Base-by-base conservation (phyloP, 768 basidiomycete genomes). In the Boletus coccyginus region DNA sequence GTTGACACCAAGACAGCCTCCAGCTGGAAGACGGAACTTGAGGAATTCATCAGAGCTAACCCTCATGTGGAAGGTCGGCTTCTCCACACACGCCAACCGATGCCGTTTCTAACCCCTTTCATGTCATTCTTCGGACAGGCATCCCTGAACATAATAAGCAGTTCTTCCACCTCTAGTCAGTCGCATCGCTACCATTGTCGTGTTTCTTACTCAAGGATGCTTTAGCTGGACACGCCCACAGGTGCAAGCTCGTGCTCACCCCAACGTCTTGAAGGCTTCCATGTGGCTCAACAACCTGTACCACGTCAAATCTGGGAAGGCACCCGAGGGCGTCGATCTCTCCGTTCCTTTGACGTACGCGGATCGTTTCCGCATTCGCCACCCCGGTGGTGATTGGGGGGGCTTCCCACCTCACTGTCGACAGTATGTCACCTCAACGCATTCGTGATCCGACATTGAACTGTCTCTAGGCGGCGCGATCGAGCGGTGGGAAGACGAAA, bases 81-180 rank as follows among this genome's bases (percentile, higher is more conserved):
- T 14, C 16, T 14, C 24, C 53, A 24, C 29, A 19, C 43, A 31
- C 9, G 13, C 9, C 7, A 16, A 36, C 11, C 11, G n/a, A 56
- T 29, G 16, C 14, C 21, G n/a, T n/a, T 4, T 36, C 29, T 24
- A 50, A 48, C 46, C 0, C 46, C 46, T 29, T 32, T 11, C 27
- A 24, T 46, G 0, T 8, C 10, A 3, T 56, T 16, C 21, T 38
- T 53, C 1, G 32, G 11, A 17, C 41, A 86, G 84, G 85, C 17
- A 52, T 76, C 33, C 85, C 87, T 0, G 75, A 57, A 7, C 60
- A 77, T n/a, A 72, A 89, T 61, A 87, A 85, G 50, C 87, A 90
- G 62, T 88, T 90, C 71, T 89, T 86, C 70, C 73, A 83, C 63
- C 80, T 90, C 47, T 89, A 88, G 87, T 87, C 61, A 50, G 81